Percentiles rank a stretch among this genome's conserved stretches.
These are phyloP conservation scores for Juncus inflexus DNA, from an alignment of 176 grass and related monocot species.

Conservation along the genomic window DNA sequence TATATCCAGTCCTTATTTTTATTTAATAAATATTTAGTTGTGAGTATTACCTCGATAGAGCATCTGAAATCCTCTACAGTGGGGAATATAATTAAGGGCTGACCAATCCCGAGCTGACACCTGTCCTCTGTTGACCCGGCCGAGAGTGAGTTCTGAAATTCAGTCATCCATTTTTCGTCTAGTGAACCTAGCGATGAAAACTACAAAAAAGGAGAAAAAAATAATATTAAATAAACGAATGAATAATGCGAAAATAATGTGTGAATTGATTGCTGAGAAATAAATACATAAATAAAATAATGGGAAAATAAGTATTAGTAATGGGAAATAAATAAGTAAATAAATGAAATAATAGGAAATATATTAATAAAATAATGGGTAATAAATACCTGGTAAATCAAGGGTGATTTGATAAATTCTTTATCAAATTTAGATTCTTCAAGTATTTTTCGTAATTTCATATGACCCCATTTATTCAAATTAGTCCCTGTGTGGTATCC, in stretches of 20 bases:
- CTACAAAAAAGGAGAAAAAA: constrained; percentile 47
- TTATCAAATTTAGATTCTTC: constrained; percentile 61
- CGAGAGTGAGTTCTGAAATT: constrained; percentile 70
- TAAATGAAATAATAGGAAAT: too few relatives aligned
- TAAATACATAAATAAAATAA: too few relatives aligned
- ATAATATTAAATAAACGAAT: too few relatives aligned
- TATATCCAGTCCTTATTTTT: too few relatives aligned
- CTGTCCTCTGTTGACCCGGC: constrained; percentile 72
- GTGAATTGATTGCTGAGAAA: too few relatives aligned
- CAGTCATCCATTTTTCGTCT: constrained; percentile 92
- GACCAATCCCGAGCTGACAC: constrained; percentile 55
- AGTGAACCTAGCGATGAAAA: constrained; percentile 94
- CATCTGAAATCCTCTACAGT: constrained; percentile 90
- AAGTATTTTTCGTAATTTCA: constrained; percentile 82
- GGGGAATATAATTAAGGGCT: constrained; percentile 84
- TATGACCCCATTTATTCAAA: constrained; percentile 89
- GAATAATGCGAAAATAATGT: too few relatives aligned
- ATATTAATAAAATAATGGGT: too few relatives aligned
- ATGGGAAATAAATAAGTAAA: too few relatives aligned
- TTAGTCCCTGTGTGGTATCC: constrained; percentile 73
- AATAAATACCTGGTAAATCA: constrained; percentile 71
- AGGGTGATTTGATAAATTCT: constrained; percentile 79
- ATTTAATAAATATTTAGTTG: too few relatives aligned
- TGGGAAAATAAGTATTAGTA: too few relatives aligned
- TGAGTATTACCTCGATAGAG: constrained; percentile 74